Base-by-base conservation (phyloP, 768 basidiomycete species). In the Amanita exitialis region DNA sequence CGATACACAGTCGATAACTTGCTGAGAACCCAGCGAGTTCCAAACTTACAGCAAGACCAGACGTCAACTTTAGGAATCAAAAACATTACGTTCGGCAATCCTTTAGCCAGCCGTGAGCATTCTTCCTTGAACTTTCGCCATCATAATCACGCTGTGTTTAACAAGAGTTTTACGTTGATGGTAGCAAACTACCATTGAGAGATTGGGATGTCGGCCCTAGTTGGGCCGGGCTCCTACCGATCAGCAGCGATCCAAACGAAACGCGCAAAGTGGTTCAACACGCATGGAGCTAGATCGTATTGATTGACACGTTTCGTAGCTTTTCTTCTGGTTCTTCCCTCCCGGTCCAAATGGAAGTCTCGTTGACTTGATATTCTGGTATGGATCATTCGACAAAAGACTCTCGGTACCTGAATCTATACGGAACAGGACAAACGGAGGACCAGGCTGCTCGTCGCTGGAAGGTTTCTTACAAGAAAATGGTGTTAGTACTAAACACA, bases 291-390 rank as follows among this genome's bases (percentile, higher is more conserved):
- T 12, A 2, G 23, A 18, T 16, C 36, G 18, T 0, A 38, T 20
- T 13, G 38, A 38, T 21, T 41, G n/a, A 49, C 30, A 13, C 15
- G 15, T 44, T n/a, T 41, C 35, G 0, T 48, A 88, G 83, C 73
- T 87, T 15, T 89, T 83, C 69, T 89, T 89, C 67, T 88, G 86
- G 86, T 83, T 86, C 66, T 88, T 86, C 69, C 86, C 86, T 49
- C 83, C 86, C 1, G 85, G 83, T 3, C 82, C 83, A 0, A 67
- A 79, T 56, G 86, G 85, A 20, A 83, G 79, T 55, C 60, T 76
- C 3, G 83, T 88, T 57, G 84, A 88, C 59, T 59, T 89, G 42
- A 82, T 88, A 30, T 83, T 87, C 63, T 88, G 86, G 86, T 82
- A 57, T 45, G 67, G 44, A 28, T 35, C 23, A 46, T 52, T 44